Evolutionary conservation across 2,329 filamentous ascomycete species (phyloP).

Genomic region (Alternaria sp.): DNA sequence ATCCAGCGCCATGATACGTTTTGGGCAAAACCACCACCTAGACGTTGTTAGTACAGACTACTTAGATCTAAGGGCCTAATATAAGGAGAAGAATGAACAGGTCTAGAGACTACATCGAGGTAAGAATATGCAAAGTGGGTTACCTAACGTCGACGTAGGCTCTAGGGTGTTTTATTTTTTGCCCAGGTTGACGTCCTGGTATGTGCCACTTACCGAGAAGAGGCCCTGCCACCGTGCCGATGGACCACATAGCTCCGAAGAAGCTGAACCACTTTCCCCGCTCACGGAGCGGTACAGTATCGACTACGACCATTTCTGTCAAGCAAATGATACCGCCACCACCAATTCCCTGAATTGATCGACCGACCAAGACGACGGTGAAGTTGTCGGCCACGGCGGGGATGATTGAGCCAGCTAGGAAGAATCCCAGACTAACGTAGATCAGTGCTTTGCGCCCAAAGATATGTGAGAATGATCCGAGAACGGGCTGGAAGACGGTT

Average conservation of each 20-base stretch:
- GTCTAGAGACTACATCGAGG: too few species aligned
- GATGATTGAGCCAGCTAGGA: slow-evolving; percentile 46
- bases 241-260: slow-evolving; percentile 57
- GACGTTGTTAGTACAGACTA: background rate
- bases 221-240: slow-evolving; percentile 62
- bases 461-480: slow-evolving; percentile 49
- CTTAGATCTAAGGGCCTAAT: too few species aligned
- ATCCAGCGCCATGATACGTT: slow-evolving; percentile 66
- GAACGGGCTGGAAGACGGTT: slow-evolving; percentile 50
- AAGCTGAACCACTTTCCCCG: slow-evolving; percentile 53
- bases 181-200: too few species aligned
- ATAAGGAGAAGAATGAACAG: too few species aligned
- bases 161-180: too few species aligned
- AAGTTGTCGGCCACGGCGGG: slow-evolving; percentile 49
- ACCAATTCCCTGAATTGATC: slow-evolving; percentile 50
- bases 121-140: too few species aligned
- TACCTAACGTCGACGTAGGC: too few species aligned
- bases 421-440: slow-evolving; percentile 44
- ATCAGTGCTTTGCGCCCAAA: slow-evolving; percentile 51
- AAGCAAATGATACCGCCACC: slow-evolving; percentile 52
- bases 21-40: slow-evolving; percentile 60
- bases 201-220: slow-evolving; percentile 37
- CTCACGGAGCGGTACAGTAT: slow-evolving; percentile 53
- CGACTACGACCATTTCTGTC: slow-evolving; percentile 54
- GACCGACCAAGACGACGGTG: slow-evolving; percentile 46